A percentile compares a stretch with the other conserved stretches of the same genome.
These are phyloP conservation scores for Blastobotrys buckinghamii DNA, from an alignment of 1,139 yeast species.

Conservation along the genomic window DNA sequence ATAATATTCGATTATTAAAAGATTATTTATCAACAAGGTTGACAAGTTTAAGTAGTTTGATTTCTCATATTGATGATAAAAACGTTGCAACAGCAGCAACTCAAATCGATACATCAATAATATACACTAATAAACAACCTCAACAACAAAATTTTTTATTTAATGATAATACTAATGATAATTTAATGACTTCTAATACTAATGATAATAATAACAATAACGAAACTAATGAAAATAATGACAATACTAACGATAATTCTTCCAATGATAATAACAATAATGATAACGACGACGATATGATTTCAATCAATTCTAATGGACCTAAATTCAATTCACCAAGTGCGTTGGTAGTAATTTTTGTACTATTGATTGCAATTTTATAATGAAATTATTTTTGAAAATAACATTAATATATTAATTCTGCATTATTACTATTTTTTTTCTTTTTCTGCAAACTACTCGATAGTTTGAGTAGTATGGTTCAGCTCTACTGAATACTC, in stretches of 20 bases:
- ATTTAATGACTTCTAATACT: neutral
- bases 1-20: no score
- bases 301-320: neutral
- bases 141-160: neutral
- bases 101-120: no score
- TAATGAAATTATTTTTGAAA: neutral
- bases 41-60: neutral
- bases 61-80: neutral
- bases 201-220: neutral
- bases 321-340: constrained; percentile 4
- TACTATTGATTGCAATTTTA: constrained; percentile 2
- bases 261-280: neutral
- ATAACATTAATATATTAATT: neutral
- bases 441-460: no score
- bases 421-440: no score
- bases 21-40: neutral
- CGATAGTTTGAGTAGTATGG: neutral
- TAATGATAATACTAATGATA: neutral
- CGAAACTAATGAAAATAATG: neutral
- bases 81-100: no score
- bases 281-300: neutral
- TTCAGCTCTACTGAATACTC: neutral
- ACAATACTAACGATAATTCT: neutral
- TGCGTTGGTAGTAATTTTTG: constrained; percentile 3
- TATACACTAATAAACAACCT: neutral